Evolutionary conservation across 2,329 filamentous ascomycete genomes (phyloP), one percentile per base, ranked within the genome.

Genomic region (Onygenales sp.): DNA sequence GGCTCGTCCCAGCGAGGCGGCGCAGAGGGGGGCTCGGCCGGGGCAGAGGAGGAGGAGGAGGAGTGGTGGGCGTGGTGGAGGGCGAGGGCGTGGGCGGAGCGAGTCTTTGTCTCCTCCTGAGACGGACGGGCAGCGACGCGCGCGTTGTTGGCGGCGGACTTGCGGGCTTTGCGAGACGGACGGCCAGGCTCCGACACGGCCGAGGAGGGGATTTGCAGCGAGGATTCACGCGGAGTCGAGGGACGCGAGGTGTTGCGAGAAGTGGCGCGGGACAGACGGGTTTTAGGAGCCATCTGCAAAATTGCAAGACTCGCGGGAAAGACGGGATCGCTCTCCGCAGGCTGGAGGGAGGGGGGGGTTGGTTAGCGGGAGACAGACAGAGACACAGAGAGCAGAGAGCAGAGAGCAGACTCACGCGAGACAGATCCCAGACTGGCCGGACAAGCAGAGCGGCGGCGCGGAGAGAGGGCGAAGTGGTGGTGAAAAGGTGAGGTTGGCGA

Each of bases 201-300:
- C 39, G 63, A 56, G 55, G 58, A 54, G 50, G 59, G 60, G 36
- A 58, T 56, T 21, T 59, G 31, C 9, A 56, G 55, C 42, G 58
- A 57, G 51, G 59, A 55, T 56, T 59, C 58, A 33, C 60, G 57
- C 42, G 66, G 65, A 35, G 66, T 67, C 39, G 63, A 62, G n/a
- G 65, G 66, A 43, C 66, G 63, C 49, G 66, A 68, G 51, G 60
- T 61, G 53, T 62, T 63, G 50, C 46, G 43, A 35, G 65, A 63
- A 51, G 58, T 59, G 54, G 60, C 61, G 56, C 63, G 63, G 55
- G 67, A 67, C 42, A 63, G 60, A 14, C 66, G 67, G 55, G 69
- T 64, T 53, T 63, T 66, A 57, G 62, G 66, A 61, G 66, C 62
- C 67, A 69, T 69, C 56, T 49, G 36, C 21, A 31, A 49, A 48